These are phyloP conservation scores for Coprinellus micaceus DNA, from an alignment of 768 basidiomycete genomes.

Conservation along the genomic window DNA sequence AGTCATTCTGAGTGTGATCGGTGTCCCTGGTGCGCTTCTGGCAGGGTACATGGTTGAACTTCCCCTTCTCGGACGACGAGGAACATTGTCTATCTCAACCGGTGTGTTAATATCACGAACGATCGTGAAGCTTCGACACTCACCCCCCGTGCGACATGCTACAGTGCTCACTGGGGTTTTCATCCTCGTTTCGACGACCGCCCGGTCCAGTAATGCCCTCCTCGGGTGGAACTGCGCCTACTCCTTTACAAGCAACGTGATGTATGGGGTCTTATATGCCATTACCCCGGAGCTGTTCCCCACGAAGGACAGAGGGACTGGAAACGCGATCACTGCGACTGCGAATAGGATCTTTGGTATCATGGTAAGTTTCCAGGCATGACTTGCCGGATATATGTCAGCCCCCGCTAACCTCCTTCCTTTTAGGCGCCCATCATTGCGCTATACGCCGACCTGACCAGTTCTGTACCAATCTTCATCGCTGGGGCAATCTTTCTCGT, in stretches of 20 bases:
- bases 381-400: too few species aligned
- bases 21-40: constrained; percentile 68
- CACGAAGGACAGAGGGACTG: constrained; percentile 71
- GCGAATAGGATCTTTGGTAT: constrained; percentile 71
- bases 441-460: constrained; percentile 57
- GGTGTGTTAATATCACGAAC: constrained; percentile 37
- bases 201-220: constrained; percentile 60
- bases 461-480: constrained; percentile 67
- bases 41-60: constrained; percentile 71
- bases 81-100: constrained; percentile 62
- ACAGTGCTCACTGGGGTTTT: constrained; percentile 72
- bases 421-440: constrained; percentile 66
- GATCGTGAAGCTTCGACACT: constrained; percentile 21
- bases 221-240: constrained; percentile 82
- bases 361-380: constrained; percentile 63
- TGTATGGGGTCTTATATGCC: constrained; percentile 75
- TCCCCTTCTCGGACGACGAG: constrained; percentile 59
- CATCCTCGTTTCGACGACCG: constrained; percentile 73
- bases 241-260: constrained; percentile 55
- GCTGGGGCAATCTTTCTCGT: constrained; percentile 63
- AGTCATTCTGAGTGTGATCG: constrained; percentile 65
- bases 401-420: too few species aligned
- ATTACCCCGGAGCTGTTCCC: constrained; percentile 69
- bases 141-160: too few species aligned
- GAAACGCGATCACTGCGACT: constrained; percentile 61